These are phyloP conservation scores for Fusarium chaquense DNA, from an alignment of 2,329 filamentous ascomycete species.

Conservation along the genomic window DNA sequence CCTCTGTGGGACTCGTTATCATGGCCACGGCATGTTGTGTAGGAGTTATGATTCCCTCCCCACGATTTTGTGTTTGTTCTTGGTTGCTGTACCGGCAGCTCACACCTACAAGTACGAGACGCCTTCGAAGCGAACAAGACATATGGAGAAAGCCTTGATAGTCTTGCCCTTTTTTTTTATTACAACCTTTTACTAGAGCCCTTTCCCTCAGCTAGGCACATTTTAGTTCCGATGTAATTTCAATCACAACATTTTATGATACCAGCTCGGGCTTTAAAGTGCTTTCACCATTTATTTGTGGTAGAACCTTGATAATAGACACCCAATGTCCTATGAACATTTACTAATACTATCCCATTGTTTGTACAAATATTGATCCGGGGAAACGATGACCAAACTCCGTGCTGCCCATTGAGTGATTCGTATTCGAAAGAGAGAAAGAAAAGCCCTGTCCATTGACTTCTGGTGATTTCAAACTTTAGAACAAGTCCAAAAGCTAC, in stretches of 20 bases:
- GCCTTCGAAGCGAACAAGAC: slow-evolving; percentile 45
- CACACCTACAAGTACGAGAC: slow-evolving; percentile 40
- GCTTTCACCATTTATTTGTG: slow-evolving; percentile 36
- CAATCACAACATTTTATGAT: slow-evolving; percentile 58
- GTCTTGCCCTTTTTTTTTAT: slow-evolving; percentile 55
- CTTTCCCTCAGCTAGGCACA: slow-evolving; percentile 52
- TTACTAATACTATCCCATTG: slow-evolving; percentile 8
- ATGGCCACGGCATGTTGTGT: slow-evolving; percentile 43
- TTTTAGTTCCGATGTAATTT: slow-evolving; percentile 63
- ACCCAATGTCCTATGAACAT: slow-evolving; percentile 1
- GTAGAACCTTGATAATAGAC: background rate
- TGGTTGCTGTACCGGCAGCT: slow-evolving; percentile 42
- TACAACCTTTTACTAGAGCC: slow-evolving; percentile 51
- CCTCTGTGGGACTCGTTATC: slow-evolving; percentile 35
- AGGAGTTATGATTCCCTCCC: slow-evolving; percentile 47
- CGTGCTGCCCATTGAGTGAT: slow-evolving; percentile 39
- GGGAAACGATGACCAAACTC: slow-evolving; percentile 38
- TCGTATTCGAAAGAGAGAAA: slow-evolving; percentile 4
- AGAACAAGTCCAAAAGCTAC: background rate
- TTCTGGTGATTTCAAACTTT: background rate
- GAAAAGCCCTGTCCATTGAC: slow-evolving; percentile 15
- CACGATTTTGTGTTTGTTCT: slow-evolving; percentile 42
- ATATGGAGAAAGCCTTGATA: slow-evolving; percentile 52
- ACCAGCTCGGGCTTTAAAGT: slow-evolving; percentile 53
- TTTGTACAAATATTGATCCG: slow-evolving; percentile 5